Percentiles rank a stretch among this genome's conserved stretches.
These are phyloP conservation scores for Yarrowia osloensis DNA, from an alignment of 805 yeast species.

Conservation along the genomic window DNA sequence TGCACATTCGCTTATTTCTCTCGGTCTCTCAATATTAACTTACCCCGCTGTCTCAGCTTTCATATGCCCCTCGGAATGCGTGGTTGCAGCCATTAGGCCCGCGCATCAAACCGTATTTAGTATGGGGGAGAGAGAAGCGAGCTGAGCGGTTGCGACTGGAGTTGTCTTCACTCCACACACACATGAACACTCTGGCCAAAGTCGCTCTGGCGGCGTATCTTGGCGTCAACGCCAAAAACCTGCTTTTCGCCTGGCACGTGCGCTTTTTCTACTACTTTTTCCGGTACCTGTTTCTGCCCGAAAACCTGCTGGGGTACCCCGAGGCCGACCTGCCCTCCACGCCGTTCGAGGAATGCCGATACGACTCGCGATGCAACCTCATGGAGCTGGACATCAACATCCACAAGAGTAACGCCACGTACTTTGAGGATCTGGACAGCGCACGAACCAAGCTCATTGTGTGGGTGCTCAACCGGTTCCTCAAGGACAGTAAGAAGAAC, in stretches of 20 bases:
- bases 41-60: slow-evolving; percentile 26
- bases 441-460: slow-evolving; percentile 67
- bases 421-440: slow-evolving; percentile 77
- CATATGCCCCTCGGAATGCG: slow-evolving; percentile 17
- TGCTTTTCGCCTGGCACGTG: slow-evolving; percentile 66
- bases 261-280: slow-evolving; percentile 59
- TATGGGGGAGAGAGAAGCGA: neutral
- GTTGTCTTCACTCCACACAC: neutral
- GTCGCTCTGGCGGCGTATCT: slow-evolving; percentile 20
- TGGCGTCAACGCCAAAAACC: slow-evolving; percentile 56
- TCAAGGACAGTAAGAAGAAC: slow-evolving; percentile 49
- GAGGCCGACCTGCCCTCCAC: slow-evolving; percentile 33
- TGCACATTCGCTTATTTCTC: neutral
- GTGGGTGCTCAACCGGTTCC: slow-evolving; percentile 57
- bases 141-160: neutral
- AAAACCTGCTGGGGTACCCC: slow-evolving; percentile 26
- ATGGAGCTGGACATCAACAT: slow-evolving; percentile 82
- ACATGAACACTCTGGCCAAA: slow-evolving; percentile 13
- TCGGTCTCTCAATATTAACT: neutral
- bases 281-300: slow-evolving; percentile 47
- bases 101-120: neutral
- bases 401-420: slow-evolving; percentile 87
- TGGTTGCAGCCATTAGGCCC: slow-evolving; percentile 3
- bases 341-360: slow-evolving; percentile 48
- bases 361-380: slow-evolving; percentile 63